Evolutionary conservation across 2,329 filamentous ascomycete genomes (phyloP).

Genomic region (Proliferodiscus dingleyae): DNA sequence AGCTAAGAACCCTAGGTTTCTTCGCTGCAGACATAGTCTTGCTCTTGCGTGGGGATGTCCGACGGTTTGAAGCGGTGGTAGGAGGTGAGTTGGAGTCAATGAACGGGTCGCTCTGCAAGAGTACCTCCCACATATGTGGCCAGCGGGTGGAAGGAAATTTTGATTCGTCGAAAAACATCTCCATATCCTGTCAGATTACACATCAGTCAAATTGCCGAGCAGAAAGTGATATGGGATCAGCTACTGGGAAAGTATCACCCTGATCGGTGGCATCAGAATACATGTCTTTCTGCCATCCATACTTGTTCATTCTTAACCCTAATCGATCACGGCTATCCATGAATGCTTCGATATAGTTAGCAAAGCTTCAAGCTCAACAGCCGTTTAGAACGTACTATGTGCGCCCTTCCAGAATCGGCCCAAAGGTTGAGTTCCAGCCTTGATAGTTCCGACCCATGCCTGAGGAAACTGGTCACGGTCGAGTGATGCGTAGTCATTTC

Average conservation of each 20-base stretch:
- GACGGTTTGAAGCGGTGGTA: not conserved
- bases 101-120: conserved; percentile 24
- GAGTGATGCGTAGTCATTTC: conserved; percentile 33
- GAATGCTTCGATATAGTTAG: conserved; percentile 18
- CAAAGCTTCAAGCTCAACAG: not conserved
- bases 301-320: conserved; percentile 14
- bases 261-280: conserved; percentile 19
- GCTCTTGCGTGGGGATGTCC: conserved; percentile 5
- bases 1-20: conserved; percentile 20
- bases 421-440: conserved; percentile 33
- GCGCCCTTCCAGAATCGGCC: conserved; percentile 46
- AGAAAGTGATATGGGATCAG: not conserved
- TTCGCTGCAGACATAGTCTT: not conserved
- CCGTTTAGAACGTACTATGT: conserved; percentile 34
- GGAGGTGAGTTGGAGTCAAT: conserved; percentile 2
- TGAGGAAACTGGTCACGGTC: conserved; percentile 35
- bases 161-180: conserved; percentile 24
- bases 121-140: conserved; percentile 20
- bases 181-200: conserved; percentile 20
- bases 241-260: conserved; percentile 23
- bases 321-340: conserved; percentile 18
- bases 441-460: conserved; percentile 37
- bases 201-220: not conserved
- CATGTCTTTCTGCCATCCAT: conserved; percentile 2
- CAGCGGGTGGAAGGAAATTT: conserved; percentile 16